Conservation (phyloP, 2,329 filamentous ascomycete genomes). For the Fonsecaea pugnacius region DNA sequence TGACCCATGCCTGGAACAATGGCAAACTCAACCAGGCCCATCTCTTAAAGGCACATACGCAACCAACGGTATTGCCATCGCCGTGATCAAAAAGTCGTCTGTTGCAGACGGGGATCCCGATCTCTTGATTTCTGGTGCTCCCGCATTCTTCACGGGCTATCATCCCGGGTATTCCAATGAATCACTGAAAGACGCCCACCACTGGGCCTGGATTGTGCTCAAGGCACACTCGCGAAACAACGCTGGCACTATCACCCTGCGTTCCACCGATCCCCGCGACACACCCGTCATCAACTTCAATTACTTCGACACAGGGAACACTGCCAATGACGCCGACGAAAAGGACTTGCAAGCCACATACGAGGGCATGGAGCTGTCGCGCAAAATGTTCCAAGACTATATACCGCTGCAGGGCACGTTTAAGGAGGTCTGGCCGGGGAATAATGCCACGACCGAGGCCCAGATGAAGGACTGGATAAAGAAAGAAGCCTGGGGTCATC, state of each 20-base stretch:
- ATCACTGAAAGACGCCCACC: slow-evolving; percentile 48
- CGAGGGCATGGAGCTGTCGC: slow-evolving; percentile 60
- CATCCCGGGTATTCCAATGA: slow-evolving; percentile 58
- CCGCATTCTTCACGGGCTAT: slow-evolving; percentile 60
- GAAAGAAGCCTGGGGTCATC: slow-evolving; percentile 61
- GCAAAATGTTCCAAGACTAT: slow-evolving; percentile 51
- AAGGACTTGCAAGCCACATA: slow-evolving; percentile 58
- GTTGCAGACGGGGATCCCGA: slow-evolving; percentile 54
- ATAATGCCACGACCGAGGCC: slow-evolving; percentile 48
- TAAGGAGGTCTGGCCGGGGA: slow-evolving; percentile 50
- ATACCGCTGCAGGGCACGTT: slow-evolving; percentile 51
- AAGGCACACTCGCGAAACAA: slow-evolving; percentile 67
- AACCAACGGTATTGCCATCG: slow-evolving; percentile 57
- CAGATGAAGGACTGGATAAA: slow-evolving; percentile 55
- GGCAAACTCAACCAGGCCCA: slow-evolving; percentile 43
- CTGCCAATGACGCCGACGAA: slow-evolving; percentile 50
- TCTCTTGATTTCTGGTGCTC: slow-evolving; percentile 60
- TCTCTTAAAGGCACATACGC: slow-evolving; percentile 50
- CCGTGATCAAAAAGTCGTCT: slow-evolving; percentile 42
- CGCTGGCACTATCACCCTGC: slow-evolving; percentile 65
- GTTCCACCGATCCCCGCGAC: slow-evolving; percentile 67
- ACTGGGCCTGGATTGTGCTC: slow-evolving; percentile 57
- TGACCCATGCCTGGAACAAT: slow-evolving; percentile 52
- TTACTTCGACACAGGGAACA: slow-evolving; percentile 58
- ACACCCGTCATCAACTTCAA: slow-evolving; percentile 66